phyloP scores from a whole-genome alignment of 352 stramenopile genomes.

The Poterioochromonas sp. region DNA sequence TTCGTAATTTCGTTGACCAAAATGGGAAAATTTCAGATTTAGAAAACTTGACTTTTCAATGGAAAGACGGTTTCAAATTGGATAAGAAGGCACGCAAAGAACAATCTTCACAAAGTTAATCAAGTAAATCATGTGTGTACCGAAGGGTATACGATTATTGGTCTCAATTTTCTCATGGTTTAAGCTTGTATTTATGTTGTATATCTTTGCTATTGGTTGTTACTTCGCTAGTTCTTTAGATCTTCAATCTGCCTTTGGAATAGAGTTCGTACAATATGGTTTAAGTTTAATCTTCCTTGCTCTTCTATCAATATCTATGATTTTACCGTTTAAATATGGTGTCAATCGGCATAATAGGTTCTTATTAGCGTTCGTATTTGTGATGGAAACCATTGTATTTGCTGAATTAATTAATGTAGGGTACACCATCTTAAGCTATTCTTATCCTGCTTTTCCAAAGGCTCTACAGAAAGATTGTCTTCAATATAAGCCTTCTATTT shows the following conservation, averaged over 20 bases:
- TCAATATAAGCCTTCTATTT: background rate
- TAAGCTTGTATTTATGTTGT: background rate
- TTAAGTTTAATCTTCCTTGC: slow-evolving; percentile 29
- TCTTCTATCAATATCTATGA: background rate
- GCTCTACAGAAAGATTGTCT: slow-evolving; percentile 15
- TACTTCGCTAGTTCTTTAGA: background rate
- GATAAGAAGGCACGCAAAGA: too few relatives aligned
- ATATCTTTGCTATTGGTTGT: slow-evolving; percentile 19
- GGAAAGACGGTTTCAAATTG: too few relatives aligned
- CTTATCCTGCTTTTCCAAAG: background rate
- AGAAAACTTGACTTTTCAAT: too few relatives aligned
- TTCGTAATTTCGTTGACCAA: too few relatives aligned
- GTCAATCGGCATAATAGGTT: slow-evolving; percentile 32
- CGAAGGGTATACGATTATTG: background rate
- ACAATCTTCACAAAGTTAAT: slow-evolving; percentile 51
- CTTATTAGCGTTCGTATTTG: background rate
- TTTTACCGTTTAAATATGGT: slow-evolving; percentile 19
- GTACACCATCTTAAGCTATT: background rate
- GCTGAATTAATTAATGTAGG: slow-evolving; percentile 9
- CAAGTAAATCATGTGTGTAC: background rate
- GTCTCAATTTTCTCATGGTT: slow-evolving; percentile 10
- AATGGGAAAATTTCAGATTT: too few relatives aligned
- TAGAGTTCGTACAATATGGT: background rate
- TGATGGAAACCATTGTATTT: slow-evolving; percentile 30
- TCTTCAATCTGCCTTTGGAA: slow-evolving; percentile 9